Conservation (phyloP, 1,284 basidiomycete genomes). For the Pholiota adiposa region DNA sequence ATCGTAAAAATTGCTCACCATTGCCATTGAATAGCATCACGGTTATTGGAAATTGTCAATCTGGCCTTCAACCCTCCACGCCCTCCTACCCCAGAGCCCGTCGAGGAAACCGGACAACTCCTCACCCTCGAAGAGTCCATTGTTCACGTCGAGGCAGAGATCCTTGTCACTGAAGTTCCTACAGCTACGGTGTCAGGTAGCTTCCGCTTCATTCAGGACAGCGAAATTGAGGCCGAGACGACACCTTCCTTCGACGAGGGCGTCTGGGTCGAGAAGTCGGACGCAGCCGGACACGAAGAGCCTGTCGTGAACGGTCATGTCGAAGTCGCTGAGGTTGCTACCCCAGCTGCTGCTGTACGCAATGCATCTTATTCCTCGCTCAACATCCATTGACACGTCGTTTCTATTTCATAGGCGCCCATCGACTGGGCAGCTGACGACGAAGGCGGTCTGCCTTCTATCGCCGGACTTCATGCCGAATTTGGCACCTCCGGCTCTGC, state of each 20-base stretch:
- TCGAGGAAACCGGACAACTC: conserved; percentile 29
- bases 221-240: conserved; percentile 78
- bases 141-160: conserved; percentile 33
- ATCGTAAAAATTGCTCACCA: neutral
- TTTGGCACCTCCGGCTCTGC: conserved; percentile 53
- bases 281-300: conserved; percentile 35
- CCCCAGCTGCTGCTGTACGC: conserved; percentile 19
- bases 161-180: conserved; percentile 40
- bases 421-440: conserved; percentile 70
- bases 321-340: conserved; percentile 18
- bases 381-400: conserved; percentile 4
- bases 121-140: conserved; percentile 7
- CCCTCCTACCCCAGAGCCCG: conserved; percentile 35
- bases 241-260: conserved; percentile 48
- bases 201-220: conserved; percentile 79
- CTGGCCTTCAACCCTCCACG: conserved; percentile 52
- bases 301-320: conserved; percentile 27
- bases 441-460: conserved; percentile 59
- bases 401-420: conserved; percentile 24
- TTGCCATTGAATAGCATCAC: conserved; percentile 48
- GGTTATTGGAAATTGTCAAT: conserved; percentile 59
- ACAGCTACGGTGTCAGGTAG: conserved; percentile 47
- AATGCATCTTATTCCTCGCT: conserved; percentile 2
- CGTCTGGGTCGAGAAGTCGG: conserved; percentile 54
- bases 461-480: conserved; percentile 57